Evolutionary conservation across 768 basidiomycete genomes (phyloP), one percentile per base, ranked within the genome.

Genomic region (Auriculariales sp.): DNA sequence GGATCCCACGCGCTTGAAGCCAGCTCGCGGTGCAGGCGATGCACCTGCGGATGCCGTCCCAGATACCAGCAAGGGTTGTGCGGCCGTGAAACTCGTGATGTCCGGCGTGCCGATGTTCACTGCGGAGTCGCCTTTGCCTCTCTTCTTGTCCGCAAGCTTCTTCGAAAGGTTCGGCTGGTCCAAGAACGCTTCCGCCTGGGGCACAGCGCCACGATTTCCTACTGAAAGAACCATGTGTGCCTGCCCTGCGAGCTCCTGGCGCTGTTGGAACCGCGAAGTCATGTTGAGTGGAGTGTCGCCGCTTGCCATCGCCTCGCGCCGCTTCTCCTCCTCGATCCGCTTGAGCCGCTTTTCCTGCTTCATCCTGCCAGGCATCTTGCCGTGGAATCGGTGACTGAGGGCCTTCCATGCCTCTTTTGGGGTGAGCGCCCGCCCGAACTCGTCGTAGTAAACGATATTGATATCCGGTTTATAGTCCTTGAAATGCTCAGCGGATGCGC

Each of bases 371-470:
- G 87, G 88, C 2, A 90, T 90, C 65, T 98, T 97, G 30, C 95
- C 95, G 57, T 99, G 95, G 78, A 99, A 98, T 61, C 89, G 87
- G 64, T 99, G 95, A 36, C 88, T 92, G 35, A 99, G 69, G 15
- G 91, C 89, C 68, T 97, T 97, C 93, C 94, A 98, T 4, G 94
- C 93, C 68, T 99, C 95, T 71, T 97, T 97, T 17, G 82, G 82
- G 22, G 87, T 88, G 62, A 92, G 67, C 51, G 74, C 62, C 32
- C 95, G 75, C 44, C 95, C 95, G 61, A 90, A 89, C 64, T 99
- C 94, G 61, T 99, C 95, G 55, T 93, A 83, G 62, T 99, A 99
- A 46, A 86, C 85, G 59, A 98, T 88, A 55, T 94, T 89, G 58
- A 99, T 73, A 66, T 94, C 93, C 4, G 95, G 95, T 65, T 94